Evolutionary conservation across 2,329 filamentous ascomycete species (phyloP), one percentile per base, ranked within the genome.

Genomic region (Colletotrichum karsti): DNA sequence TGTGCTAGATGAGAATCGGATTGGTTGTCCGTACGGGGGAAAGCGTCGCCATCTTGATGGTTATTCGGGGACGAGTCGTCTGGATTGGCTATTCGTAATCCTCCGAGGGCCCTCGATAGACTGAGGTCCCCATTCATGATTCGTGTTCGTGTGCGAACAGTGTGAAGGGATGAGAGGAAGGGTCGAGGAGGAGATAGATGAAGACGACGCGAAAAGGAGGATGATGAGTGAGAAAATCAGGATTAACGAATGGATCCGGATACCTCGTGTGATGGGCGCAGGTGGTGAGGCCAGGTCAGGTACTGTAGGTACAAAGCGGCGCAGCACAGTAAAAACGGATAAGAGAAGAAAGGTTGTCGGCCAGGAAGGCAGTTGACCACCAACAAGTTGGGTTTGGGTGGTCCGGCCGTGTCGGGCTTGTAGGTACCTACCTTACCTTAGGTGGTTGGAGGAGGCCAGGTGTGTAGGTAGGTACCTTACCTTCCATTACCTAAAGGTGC

Each of bases 71-170:
- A 58, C 51, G 76, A 76, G 48, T 78, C 79, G 71, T 98, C 95
- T 62, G 95, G 95, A 80, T 98, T 99, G 75, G 96, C 95, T 80
- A 99, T 98, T 79, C 95, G 93, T 81, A 99, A 86, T 76, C 95
- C 95, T 77, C 96, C 96, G 76, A 98, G 88, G 77, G 94, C 93
- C 83, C 95, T 93, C 77, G 94, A 96, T 73, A 98, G 90, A 82
- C 93, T 97, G 79, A 97, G 84, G 84, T 97, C 94, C 81, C 93
- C 93, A 83, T 94, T 93, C 94, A 98, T 98, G 80, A 78, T 86
- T 75, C 42, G 68, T 72, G 71, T 70, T 72, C 57, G 60, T 62
- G 60, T 12, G 58, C 28, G 59, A 44, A 37, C 58, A 15, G 26
- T 20, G 28, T 33, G 20, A 44, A 42, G 41, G 41, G 59, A 44